Evolutionary conservation across 352 stramenopile species (phyloP).

Genomic region (Halophytophthora polymorphica): DNA sequence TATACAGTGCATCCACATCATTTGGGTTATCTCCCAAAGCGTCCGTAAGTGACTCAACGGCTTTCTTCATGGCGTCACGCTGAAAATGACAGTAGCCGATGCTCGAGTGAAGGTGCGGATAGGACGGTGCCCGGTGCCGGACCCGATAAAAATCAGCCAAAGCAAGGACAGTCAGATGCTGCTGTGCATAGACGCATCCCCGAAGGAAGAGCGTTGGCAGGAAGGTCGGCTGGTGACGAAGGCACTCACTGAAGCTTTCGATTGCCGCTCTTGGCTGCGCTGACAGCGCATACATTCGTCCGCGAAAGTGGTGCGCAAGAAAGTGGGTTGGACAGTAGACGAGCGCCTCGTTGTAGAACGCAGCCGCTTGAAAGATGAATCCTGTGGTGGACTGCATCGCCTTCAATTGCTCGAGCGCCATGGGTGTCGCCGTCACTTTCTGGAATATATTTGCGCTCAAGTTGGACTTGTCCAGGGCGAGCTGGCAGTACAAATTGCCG

Average conservation of each 20-base stretch:
- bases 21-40: conserved; percentile 21
- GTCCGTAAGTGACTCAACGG: conserved; percentile 45
- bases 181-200: conserved; percentile 48
- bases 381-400: conserved; percentile 23
- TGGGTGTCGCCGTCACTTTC: conserved; percentile 21
- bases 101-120: conserved; percentile 42
- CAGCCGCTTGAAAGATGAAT: conserved; percentile 26
- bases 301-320: conserved; percentile 42
- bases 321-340: conserved; percentile 30
- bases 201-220: conserved; percentile 51
- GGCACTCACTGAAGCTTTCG: conserved; percentile 28
- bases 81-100: conserved; percentile 59
- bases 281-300: conserved; percentile 40
- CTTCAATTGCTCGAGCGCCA: conserved; percentile 22
- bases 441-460: conserved; percentile 19
- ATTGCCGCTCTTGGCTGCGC: conserved; percentile 25
- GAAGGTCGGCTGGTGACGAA: conserved; percentile 38
- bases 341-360: conserved; percentile 38
- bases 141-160: conserved; percentile 55
- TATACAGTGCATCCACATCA: conserved; percentile 37
- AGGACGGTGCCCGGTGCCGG: conserved; percentile 37
- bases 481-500: conserved; percentile 57
- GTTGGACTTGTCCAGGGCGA: conserved; percentile 45
- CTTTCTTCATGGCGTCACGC: conserved; percentile 32
- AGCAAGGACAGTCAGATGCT: conserved; percentile 44